Evolutionary conservation across 2,329 filamentous ascomycete species (phyloP).

Genomic region (Macrophomina tecta): DNA sequence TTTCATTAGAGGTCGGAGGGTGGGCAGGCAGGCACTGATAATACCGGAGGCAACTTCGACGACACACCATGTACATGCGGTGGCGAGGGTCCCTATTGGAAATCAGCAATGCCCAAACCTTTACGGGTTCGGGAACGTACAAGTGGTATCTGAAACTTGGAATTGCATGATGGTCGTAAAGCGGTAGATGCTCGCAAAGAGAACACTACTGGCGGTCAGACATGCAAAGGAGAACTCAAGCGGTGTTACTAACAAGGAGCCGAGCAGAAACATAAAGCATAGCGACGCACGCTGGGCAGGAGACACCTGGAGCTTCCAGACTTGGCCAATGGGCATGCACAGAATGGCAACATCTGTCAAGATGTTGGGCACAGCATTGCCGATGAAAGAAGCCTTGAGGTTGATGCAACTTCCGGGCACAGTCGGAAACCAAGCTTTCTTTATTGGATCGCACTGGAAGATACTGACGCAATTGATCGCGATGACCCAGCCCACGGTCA

Average conservation of each 20-base stretch:
- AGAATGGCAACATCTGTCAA: constrained; percentile 56
- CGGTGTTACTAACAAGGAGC: constrained; percentile 47
- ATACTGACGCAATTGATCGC: constrained; percentile 57
- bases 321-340: constrained; percentile 54
- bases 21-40: constrained; percentile 32
- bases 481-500: constrained; percentile 57
- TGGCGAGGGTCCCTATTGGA: constrained; percentile 27
- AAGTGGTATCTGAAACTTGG: constrained; percentile 29
- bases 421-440: constrained; percentile 56
- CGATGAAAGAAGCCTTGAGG: constrained; percentile 58
- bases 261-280: constrained; percentile 53
- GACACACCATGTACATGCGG: constrained; percentile 31
- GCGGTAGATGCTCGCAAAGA: constrained; percentile 33
- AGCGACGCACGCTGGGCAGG: constrained; percentile 52
- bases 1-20: constrained; percentile 31
- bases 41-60: constrained; percentile 31
- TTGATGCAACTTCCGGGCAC: constrained; percentile 57
- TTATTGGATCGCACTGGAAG: constrained; percentile 60
- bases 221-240: not conserved
- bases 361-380: constrained; percentile 57
- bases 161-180: constrained; percentile 32
- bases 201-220: constrained; percentile 30
- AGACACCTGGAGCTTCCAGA: constrained; percentile 54
- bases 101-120: not conserved
- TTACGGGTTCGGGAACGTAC: not conserved